Conservation (phyloP, 257 asterid genomes). For the Marsdenia floribunda region DNA sequence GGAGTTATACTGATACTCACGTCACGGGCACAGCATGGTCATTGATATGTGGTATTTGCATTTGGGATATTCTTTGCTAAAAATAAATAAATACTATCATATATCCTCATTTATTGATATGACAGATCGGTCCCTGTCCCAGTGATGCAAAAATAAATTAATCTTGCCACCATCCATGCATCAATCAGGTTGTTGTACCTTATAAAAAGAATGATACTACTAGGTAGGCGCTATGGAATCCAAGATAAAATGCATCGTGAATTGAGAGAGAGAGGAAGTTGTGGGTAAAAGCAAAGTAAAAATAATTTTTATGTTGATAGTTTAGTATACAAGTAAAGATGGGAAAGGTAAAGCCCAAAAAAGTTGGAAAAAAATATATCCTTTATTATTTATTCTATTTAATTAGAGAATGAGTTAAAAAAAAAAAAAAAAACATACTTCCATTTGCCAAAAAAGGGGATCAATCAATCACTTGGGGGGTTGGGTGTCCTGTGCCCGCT, state of each 20-base stretch:
- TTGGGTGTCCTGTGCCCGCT: too few species aligned
- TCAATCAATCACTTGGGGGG: not conserved
- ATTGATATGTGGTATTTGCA: not conserved
- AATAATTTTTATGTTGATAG: not conserved
- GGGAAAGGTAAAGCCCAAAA: not conserved
- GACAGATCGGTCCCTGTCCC: not conserved
- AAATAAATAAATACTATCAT: too few species aligned
- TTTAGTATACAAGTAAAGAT: too few species aligned
- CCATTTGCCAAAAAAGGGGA: not conserved
- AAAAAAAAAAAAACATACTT: not conserved
- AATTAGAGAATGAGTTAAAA: not conserved
- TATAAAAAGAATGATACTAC: not conserved
- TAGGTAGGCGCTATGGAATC: slow-evolving; percentile 10
- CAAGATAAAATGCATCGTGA: slow-evolving; percentile 13
- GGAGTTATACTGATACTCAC: not conserved
- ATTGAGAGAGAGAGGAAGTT: slow-evolving; percentile 1
- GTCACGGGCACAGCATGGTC: not conserved
- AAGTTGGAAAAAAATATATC: not conserved
- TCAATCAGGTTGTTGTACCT: slow-evolving; percentile 4
- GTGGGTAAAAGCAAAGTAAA: not conserved
- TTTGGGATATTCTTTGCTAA: not conserved
- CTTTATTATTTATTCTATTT: not conserved
- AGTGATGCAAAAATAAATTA: not conserved
- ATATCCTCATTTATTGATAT: not conserved
- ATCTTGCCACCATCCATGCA: not conserved